Evolutionary conservation across 306 rosid species (phyloP).

Genomic region (Quercus mongolica): DNA sequence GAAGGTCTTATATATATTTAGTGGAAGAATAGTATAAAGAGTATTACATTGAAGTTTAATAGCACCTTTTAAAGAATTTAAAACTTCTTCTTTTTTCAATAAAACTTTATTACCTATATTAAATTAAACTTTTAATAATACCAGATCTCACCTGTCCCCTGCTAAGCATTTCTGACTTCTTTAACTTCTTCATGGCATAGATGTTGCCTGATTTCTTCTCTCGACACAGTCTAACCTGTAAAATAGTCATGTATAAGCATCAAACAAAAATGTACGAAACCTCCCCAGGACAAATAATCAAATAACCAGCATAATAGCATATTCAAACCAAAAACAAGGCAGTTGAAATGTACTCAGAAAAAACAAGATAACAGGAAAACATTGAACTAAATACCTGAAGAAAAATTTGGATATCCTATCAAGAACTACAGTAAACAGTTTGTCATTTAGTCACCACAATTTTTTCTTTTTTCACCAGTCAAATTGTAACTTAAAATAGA

Average conservation of each 20-base stretch:
- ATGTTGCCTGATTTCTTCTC: slow-evolving; percentile 62
- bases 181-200: slow-evolving; percentile 63
- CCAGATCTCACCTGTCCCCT: slow-evolving; percentile 51
- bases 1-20: background rate
- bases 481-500: background rate
- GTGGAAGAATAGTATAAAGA: background rate
- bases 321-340: background rate
- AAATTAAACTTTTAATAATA: background rate
- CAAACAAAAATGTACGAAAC: background rate
- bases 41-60: background rate
- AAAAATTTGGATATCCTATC: background rate
- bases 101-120: no score
- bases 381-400: background rate
- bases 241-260: slow-evolving; percentile 4
- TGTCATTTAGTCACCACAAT: background rate
- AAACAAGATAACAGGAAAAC: background rate
- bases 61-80: background rate
- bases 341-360: background rate
- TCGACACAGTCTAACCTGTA: slow-evolving; percentile 49
- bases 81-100: background rate
- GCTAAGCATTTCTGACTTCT: slow-evolving; percentile 67
- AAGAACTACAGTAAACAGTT: background rate
- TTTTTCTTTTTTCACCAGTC: background rate
- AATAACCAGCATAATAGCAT: slow-evolving; percentile 10
- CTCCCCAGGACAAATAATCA: background rate